Base-by-base conservation (phyloP, 2,329 filamentous ascomycete species). In the Aciculosporium take region DNA sequence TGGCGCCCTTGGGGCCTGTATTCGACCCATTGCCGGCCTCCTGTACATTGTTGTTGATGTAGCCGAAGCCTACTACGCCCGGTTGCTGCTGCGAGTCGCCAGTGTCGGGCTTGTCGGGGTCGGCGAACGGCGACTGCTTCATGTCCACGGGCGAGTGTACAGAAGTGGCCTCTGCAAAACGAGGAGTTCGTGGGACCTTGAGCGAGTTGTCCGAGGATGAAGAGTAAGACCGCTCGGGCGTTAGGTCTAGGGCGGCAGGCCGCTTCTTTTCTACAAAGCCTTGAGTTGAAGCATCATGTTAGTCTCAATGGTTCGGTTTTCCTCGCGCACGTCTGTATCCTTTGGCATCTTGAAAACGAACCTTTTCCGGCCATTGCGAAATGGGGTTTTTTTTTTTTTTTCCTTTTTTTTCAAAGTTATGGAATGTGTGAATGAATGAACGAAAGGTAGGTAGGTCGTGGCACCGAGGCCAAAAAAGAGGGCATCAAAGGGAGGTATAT, bases 41-140 rank as follows among this genome's bases (percentile, higher is more conserved):
- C 58, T 67, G 64, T 64, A 67, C 59, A 51, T 71, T 59, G 51
- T 71, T 71, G 53, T 76, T 71, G 56, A 95, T 83, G 65, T 94
- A 95, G 59, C 88, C 87, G 61, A 96, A 95, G 50, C 88, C 88
- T 49, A 94, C 76, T 64, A 94, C 87, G 45, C 80, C 84, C 25
- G 88, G 83, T 32, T 45, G 28, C 36, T 45, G 28, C 57, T 86
- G 81, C 41, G 79, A 66, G 58, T 82, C 74, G 40, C 73, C 67
- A 29, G 50, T 42, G 57, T 74, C 67, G 33, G 70, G 69, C 48
- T 64, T 67, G 32, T 74, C 71, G 37, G 71, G 69, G 47, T 79
- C 72, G 51, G 69, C 67, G 52, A 83, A 82, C 7, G 76, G 75
- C 25, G 70, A 68, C 44, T 59, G 59, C 37, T 64, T 46, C 42